These are phyloP conservation scores for Trametes sanguinea DNA, from an alignment of 768 basidiomycete genomes.

Conservation along the genomic window DNA sequence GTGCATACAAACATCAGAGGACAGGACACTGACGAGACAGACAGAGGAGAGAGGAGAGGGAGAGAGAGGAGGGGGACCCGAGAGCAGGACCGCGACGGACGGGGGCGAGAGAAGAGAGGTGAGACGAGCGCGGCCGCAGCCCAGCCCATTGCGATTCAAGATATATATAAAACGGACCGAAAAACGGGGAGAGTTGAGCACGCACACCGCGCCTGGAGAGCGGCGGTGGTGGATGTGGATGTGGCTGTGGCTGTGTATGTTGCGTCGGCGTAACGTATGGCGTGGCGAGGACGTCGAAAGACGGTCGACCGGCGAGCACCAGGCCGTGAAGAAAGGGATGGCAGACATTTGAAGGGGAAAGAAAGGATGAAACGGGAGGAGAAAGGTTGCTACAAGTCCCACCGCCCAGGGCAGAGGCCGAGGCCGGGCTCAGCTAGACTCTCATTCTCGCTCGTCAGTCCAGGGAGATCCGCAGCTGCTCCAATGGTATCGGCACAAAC, in stretches of 20 bases:
- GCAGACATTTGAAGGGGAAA: neutral
- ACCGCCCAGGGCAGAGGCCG: conserved; percentile 21
- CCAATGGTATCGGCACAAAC: conserved; percentile 97
- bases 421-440: neutral
- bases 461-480: conserved; percentile 91
- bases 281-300: no score
- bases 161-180: conserved; percentile 41
- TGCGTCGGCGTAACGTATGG: neutral
- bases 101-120: conserved; percentile 1
- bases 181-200: conserved; percentile 11
- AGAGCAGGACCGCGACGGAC: no score
- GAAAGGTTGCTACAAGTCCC: conserved; percentile 22
- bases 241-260: conserved; percentile 4
- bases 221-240: neutral
- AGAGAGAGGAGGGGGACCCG: neutral
- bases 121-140: conserved; percentile 21
- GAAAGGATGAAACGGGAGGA: conserved; percentile 8
- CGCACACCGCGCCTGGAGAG: conserved; percentile 3
- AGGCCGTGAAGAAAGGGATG: neutral
- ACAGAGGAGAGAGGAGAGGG: neutral
- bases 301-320: neutral
- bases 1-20: conserved; percentile 16
- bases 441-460: conserved; percentile 54
- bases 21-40: conserved; percentile 1
- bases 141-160: conserved; percentile 42